Evolutionary conservation across 2,329 filamentous ascomycete species (phyloP), one percentile per base, ranked within the genome.

Genomic region (Penicillium aurantiogriseum): DNA sequence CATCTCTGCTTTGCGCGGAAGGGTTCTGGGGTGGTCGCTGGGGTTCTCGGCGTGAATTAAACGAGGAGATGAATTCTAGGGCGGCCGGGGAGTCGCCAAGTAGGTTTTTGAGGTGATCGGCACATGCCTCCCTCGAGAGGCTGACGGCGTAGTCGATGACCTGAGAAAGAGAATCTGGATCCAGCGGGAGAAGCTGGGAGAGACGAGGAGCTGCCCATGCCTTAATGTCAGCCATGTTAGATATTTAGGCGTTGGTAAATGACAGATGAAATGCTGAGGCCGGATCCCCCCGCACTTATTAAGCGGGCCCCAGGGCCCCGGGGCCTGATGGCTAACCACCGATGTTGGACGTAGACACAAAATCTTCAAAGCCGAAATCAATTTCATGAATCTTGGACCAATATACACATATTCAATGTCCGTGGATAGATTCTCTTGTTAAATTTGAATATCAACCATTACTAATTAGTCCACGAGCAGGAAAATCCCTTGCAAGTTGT

Each of bases 101-200:
- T 52, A 99, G 80, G 69, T 94, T 91, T 73, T 87, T 89, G 60
- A 99, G 88, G 74, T 97, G 91, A 42, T 92, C 87, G 50, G 86
- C 91, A 15, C 91, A 90, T 62, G 88, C 89, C 51, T 86, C 77
- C 69, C 89, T 92, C 8, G 91, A 86, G 9, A 97, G 82, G 0
- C 87, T 88, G 36, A 85, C 80, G 2, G 90, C 87, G 73, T 97
- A 97, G 47, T 90, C 86, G 63, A 97, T 81, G 43, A 97, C 84
- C 71, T 97, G 91, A 69, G 87, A 85, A 33, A 97, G 80, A 40
- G 93, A 92, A 13, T 90, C 87, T 36, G 96, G 87, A 36, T 96
- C 92, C 11, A 97, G 81, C 8, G 92, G 91, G 1, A 99, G 82
- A 17, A 99, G 82, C 69, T 86, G 86, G 25, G 88, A 86, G 8